Percentiles rank a stretch among this genome's conserved stretches.
Conservation (phyloP, 805 yeast species). For the Hanseniaspora mollemarum region DNA sequence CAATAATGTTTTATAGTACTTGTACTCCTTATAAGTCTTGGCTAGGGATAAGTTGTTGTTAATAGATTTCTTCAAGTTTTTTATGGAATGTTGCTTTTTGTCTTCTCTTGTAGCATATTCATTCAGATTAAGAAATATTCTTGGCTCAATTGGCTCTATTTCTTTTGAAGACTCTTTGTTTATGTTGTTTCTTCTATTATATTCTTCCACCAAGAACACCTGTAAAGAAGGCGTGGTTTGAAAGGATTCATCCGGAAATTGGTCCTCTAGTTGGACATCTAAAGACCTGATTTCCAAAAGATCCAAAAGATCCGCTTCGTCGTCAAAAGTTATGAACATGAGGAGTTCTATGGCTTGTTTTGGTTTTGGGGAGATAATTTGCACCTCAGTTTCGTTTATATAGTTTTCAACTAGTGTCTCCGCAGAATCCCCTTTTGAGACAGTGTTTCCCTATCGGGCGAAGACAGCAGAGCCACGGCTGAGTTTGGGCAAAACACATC, state of each 20-base stretch:
- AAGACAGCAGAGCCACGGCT: neutral
- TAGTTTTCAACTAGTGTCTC: no score
- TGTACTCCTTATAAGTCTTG: conserved; percentile 9
- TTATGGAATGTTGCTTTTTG: neutral
- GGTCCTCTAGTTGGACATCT: neutral
- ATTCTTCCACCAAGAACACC: neutral
- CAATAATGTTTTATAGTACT: conserved; percentile 1
- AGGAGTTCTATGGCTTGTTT: neutral
- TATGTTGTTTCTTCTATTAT: neutral
- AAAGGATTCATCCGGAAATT: neutral
- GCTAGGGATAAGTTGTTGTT: neutral
- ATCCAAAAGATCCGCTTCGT: conserved; percentile 4
- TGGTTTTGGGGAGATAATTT: no score
- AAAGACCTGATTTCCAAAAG: neutral
- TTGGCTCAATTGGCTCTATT: neutral
- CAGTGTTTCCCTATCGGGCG: no score
- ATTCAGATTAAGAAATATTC: conserved; percentile 2
- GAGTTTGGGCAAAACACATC: neutral
- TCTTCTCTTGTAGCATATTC: neutral
- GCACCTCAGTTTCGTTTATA: no score
- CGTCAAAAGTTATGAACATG: conserved; percentile 5
- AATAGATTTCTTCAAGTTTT: neutral
- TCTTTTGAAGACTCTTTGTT: neutral
- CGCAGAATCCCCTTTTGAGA: no score
- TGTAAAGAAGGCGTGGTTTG: neutral